A percentile compares a stretch with the other conserved stretches of the same genome.
Evolutionary conservation across 169 alveolate genomes (phyloP).

Genomic region (Plasmodium yoelii): DNA sequence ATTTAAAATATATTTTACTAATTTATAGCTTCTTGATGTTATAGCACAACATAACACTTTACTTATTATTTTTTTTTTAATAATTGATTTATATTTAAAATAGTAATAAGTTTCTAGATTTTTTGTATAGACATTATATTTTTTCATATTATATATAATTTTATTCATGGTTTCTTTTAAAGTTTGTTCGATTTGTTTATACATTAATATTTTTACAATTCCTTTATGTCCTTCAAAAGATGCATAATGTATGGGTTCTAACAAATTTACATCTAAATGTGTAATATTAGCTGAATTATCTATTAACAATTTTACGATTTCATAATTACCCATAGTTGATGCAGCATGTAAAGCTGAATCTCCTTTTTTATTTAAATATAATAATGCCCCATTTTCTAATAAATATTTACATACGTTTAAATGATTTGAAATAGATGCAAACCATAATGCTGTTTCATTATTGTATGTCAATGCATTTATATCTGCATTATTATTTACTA

Average conservation of each 20-base stretch:
- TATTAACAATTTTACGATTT: slow-evolving; percentile 75
- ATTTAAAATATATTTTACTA: slow-evolving; percentile 36
- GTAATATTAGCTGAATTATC: slow-evolving; percentile 76
- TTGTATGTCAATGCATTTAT: slow-evolving; percentile 53
- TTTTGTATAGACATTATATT: slow-evolving; percentile 46
- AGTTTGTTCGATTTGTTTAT: slow-evolving; percentile 42
- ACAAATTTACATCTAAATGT: slow-evolving; percentile 25
- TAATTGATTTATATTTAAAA: slow-evolving; percentile 42
- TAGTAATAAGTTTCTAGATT: slow-evolving; percentile 29
- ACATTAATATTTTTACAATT: slow-evolving; percentile 42
- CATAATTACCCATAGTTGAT: slow-evolving; percentile 79
- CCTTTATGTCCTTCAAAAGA: slow-evolving; percentile 76
- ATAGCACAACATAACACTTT: slow-evolving; percentile 61
- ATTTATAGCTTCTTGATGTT: slow-evolving; percentile 41
- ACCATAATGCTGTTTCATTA: slow-evolving; percentile 71
- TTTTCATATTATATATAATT: slow-evolving; percentile 22
- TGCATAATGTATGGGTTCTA: slow-evolving; percentile 68
- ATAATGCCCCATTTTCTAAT: slow-evolving; percentile 30
- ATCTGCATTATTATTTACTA: slow-evolving; percentile 47
- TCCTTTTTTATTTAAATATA: slow-evolving; percentile 19
- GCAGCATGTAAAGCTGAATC: slow-evolving; percentile 86
- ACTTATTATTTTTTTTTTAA: slow-evolving; percentile 53
- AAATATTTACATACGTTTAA: slow-evolving; percentile 32
- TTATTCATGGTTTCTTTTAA: slow-evolving; percentile 30
- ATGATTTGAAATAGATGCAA: slow-evolving; percentile 73